Percentiles rank a stretch among this genome's conserved stretches.
phyloP scores from a whole-genome alignment of 2,329 filamentous ascomycete genomes.

The Monosporascus sp. region DNA sequence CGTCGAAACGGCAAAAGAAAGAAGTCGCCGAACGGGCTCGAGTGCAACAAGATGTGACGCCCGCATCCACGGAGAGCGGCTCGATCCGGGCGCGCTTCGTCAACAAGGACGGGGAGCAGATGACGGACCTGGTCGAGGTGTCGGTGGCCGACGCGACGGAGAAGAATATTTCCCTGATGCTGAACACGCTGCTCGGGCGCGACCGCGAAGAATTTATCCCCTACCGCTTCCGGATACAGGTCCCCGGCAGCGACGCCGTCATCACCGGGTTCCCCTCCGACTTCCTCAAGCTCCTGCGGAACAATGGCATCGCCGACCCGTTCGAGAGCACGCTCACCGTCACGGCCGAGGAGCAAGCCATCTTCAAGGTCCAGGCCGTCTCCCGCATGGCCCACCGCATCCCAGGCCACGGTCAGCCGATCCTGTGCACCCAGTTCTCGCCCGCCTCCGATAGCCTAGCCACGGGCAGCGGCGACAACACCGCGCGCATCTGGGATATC shows the following conservation, averaged over 20 bases:
- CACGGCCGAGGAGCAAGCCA: conserved; percentile 73
- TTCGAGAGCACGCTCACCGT: conserved; percentile 53
- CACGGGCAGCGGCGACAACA: conserved; percentile 86
- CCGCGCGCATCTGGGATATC: conserved; percentile 89
- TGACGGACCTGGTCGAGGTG: conserved; percentile 66
- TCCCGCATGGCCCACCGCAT: conserved; percentile 86
- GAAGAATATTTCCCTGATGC: conserved; percentile 80
- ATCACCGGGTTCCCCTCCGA: conserved; percentile 51
- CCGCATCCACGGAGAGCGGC: conserved; percentile 64
- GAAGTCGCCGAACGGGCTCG: conserved; percentile 67
- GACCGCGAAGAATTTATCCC: conserved; percentile 57
- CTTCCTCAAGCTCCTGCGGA: conserved; percentile 48
- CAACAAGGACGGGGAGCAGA: conserved; percentile 70
- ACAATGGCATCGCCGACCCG: conserved; percentile 53
- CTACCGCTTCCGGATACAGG: conserved; percentile 57
- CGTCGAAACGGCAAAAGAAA: conserved; percentile 80
- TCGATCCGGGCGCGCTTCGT: conserved; percentile 83
- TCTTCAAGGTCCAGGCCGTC: conserved; percentile 89
- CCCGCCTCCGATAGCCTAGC: conserved; percentile 75
- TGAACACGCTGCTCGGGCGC: conserved; percentile 79
- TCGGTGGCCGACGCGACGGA: conserved; percentile 80
- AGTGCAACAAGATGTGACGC: conserved; percentile 69
- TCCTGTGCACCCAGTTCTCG: conserved; percentile 81
- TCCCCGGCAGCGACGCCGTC: conserved; percentile 48
- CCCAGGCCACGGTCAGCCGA: conserved; percentile 86